Evolutionary conservation across 345 rosid genomes (phyloP), one percentile per base, ranked within the genome.

Genomic region (Gossypium raimondii): DNA sequence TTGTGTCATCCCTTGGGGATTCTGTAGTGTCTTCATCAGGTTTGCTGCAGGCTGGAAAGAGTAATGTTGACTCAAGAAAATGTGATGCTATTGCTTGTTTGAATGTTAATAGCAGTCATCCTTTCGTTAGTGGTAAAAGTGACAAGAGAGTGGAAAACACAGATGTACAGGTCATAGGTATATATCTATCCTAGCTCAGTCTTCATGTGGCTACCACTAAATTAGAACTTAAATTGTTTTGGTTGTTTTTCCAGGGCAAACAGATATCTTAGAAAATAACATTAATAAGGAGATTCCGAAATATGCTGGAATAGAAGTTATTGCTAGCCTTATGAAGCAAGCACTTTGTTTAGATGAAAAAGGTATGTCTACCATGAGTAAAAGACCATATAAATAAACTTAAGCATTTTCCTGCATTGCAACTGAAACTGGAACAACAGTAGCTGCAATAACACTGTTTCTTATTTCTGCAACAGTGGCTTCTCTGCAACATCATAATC

Each of bases 191-290:
- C 11, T 61, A 22, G 57, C 76, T 79, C 50, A 56, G 70, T 77
- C 62, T 22, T 43, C 16, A 38, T n/a, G 66, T 59, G 48, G 16
- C 72, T 74, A 57, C 66, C 59, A 43, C 38, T 65, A 9, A 27
- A 59, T 64, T 53, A 47, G 70, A 57, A 18, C 48, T 22, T 60
- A 68, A 51, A 52, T 38, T 29, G 8, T 48, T 58, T 76, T 53
- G 47, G 43, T 34, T 73, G 65, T 14, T 77, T 72, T 25, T 79
- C 57, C 80, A 89, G 91, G 73, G 78, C 43, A 76, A 50, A 84
- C 53, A 74, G 53, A 59, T 84, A 85, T 14, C 56, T 74, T 70
- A 55, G 84, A 76, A 72, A 79, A 67, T 72, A 77, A 76, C 74
- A 34, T 75, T 78, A 80, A 78, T 78, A 79, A 62, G 53, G 87